Evolutionary conservation across 1,284 basidiomycete species (phyloP).

Genomic region (Ustilago hordei): DNA sequence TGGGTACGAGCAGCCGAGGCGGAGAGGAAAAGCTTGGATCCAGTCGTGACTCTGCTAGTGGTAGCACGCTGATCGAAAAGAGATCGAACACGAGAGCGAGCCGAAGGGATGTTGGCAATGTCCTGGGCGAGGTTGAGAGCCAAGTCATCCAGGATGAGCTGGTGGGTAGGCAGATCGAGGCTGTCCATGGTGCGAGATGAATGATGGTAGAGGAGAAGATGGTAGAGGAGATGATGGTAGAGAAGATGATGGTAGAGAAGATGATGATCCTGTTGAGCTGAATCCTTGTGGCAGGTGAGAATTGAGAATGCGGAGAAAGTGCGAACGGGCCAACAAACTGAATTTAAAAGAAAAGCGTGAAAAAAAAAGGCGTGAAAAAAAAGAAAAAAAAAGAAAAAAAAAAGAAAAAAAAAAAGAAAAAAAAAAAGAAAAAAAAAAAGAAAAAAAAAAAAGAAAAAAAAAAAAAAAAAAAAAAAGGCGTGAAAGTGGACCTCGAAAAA

Average conservation of each 20-base stretch:
- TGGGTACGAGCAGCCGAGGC: slow-evolving; percentile 58
- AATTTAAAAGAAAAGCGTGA: not conserved
- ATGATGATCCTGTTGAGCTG: not conserved
- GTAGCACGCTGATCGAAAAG: slow-evolving; percentile 47
- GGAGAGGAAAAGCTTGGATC: slow-evolving; percentile 39
- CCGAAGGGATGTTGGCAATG: slow-evolving; percentile 55
- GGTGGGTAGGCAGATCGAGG: slow-evolving; percentile 78
- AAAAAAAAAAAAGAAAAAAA: not conserved
- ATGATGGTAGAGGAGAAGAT: not conserved
- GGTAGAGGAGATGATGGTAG: not conserved
- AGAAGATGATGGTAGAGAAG: not conserved
- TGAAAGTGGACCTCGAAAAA: not conserved
- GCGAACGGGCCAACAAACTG: not conserved
- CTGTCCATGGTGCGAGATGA: slow-evolving; percentile 57
- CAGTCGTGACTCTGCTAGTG: slow-evolving; percentile 44
- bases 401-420: not conserved
- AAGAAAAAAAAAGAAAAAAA: not conserved
- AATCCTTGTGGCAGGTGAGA: not conserved
- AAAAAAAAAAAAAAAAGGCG: not conserved
- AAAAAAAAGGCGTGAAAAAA: not conserved
- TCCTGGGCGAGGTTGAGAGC: slow-evolving; percentile 75
- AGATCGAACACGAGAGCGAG: slow-evolving; percentile 38
- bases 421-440: not conserved
- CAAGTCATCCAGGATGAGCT: slow-evolving; percentile 82
- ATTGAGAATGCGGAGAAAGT: not conserved